These are phyloP conservation scores for Microstegium vimineum DNA, from an alignment of 176 grass and related monocot genomes.

Conservation along the genomic window DNA sequence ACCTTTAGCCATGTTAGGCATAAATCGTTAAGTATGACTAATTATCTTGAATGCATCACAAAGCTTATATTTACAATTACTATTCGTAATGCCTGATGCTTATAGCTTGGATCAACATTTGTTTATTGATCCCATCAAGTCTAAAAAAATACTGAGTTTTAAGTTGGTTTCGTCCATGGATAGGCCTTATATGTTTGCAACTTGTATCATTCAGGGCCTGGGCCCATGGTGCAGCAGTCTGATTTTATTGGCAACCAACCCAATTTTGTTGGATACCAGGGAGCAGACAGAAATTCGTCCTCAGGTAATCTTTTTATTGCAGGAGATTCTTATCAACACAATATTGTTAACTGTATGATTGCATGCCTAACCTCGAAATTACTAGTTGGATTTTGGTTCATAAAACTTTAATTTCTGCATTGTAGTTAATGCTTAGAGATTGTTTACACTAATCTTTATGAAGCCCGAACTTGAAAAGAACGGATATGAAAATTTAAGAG, in stretches of 20 bases:
- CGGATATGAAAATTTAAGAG: background rate
- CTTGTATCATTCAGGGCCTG: slow-evolving; percentile 19
- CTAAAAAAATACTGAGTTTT: background rate
- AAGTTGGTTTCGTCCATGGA: background rate
- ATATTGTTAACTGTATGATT: background rate
- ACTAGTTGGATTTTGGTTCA: background rate
- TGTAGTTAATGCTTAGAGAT: background rate
- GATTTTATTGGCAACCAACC: slow-evolving; percentile 36
- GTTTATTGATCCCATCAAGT: background rate
- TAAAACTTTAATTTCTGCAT: background rate
- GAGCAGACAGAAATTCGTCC: slow-evolving; percentile 23
- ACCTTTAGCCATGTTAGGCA: background rate
- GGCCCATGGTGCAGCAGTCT: slow-evolving; percentile 27
- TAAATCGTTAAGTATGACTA: background rate
- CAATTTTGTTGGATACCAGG: slow-evolving; percentile 34
- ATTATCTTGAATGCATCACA: background rate
- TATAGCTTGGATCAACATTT: background rate
- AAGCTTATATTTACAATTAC: background rate
- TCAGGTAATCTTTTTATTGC: slow-evolving; percentile 40
- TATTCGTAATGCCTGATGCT: background rate
- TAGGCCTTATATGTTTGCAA: slow-evolving; percentile 3
- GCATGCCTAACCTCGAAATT: background rate
- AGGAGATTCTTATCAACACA: slow-evolving; percentile 1
- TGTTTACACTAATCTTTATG: background rate
- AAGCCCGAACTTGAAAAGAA: background rate